phyloP scores from a whole-genome alignment of 2,329 filamentous ascomycete species.

The Alternaria sp. region DNA sequence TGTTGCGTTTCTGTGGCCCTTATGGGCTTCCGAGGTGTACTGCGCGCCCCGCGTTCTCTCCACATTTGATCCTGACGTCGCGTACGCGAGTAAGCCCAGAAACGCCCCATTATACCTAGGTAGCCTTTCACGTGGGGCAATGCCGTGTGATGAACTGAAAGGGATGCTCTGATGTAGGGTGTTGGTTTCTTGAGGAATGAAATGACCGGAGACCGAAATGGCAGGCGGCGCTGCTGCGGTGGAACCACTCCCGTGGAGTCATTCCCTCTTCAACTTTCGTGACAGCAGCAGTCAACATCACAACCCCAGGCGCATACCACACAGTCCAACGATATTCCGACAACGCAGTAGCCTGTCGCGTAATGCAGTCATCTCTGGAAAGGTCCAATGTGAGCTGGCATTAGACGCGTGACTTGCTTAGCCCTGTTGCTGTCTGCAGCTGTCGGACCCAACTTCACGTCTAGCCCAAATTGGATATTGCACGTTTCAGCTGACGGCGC shows the following conservation, averaged over 20 bases:
- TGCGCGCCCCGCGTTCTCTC: conserved; percentile 2
- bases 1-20: not conserved
- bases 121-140: not conserved
- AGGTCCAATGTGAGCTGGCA: not conserved
- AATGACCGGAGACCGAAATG: not conserved
- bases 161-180: not conserved
- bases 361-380: not conserved
- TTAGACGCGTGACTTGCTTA: not conserved
- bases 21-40: not conserved
- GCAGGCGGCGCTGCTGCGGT: not conserved
- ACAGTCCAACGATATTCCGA: not conserved
- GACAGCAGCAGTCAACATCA: not conserved
- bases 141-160: not conserved
- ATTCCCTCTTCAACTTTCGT: not conserved
- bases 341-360: not conserved
- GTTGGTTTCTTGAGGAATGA: not conserved
- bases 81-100: not conserved
- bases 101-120: not conserved
- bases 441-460: not conserved
- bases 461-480: conserved; percentile 1
- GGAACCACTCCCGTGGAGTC: not conserved
- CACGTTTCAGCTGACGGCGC: conserved; percentile 9
- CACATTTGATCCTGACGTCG: not conserved
- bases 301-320: not conserved
- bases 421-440: not conserved